phyloP scores from a whole-genome alignment of 768 basidiomycete species.

The Exidia glandulosa region DNA sequence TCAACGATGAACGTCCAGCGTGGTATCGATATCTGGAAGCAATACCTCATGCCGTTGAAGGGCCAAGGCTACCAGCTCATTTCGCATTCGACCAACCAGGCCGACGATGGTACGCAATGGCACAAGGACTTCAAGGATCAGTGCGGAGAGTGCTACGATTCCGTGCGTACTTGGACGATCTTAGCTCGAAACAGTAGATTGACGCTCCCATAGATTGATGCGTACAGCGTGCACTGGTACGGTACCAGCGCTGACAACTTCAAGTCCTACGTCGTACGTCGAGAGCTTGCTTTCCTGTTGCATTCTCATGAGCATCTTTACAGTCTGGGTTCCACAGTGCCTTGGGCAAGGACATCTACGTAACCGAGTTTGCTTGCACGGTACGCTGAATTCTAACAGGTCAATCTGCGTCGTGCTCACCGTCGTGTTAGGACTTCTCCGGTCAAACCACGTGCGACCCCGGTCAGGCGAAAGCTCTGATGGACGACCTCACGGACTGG shows the following conservation, averaged over 20 bases:
- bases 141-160: conserved; percentile 26
- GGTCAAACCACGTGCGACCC: neutral
- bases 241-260: conserved; percentile 37
- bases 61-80: conserved; percentile 44
- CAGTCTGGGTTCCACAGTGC: conserved; percentile 28
- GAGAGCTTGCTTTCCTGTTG: neutral
- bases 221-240: conserved; percentile 62
- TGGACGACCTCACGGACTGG: conserved; percentile 18
- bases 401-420: neutral
- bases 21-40: conserved; percentile 46
- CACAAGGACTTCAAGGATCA: conserved; percentile 42
- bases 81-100: conserved; percentile 59
- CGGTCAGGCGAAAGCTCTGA: neutral
- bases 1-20: conserved; percentile 42
- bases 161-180: no score
- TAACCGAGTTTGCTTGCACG: conserved; percentile 66
- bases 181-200: no score
- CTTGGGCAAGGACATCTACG: conserved; percentile 37
- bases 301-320: neutral
- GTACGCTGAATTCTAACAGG: conserved; percentile 18
- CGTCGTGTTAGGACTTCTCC: neutral
- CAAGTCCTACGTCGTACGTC: conserved; percentile 32
- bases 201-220: no score
- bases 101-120: conserved; percentile 51
- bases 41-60: conserved; percentile 49